Evolutionary conservation across 1,284 basidiomycete species (phyloP).

Genomic region (Pseudozyma thailandica): DNA sequence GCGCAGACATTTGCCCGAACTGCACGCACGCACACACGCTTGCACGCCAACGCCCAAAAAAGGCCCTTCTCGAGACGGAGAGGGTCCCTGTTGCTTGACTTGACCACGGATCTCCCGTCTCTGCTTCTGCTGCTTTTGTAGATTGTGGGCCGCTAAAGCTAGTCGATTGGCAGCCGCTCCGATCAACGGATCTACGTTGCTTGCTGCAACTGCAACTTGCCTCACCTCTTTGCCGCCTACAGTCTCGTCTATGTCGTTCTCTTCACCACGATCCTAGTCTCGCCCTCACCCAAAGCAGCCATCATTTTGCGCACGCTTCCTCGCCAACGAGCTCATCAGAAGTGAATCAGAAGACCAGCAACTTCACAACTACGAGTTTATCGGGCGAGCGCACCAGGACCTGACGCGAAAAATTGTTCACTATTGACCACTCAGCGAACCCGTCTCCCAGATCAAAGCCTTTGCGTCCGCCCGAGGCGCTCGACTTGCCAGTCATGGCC

Average conservation of each 20-base stretch:
- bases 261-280: neutral
- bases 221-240: constrained; percentile 1
- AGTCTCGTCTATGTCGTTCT: neutral
- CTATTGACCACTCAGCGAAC: too few relatives aligned
- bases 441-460: too few relatives aligned
- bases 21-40: neutral
- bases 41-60: neutral
- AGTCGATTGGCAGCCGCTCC: neutral
- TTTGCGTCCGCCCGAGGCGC: neutral
- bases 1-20: constrained; percentile 1
- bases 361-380: too few relatives aligned
- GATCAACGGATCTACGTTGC: constrained; percentile 11
- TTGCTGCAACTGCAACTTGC: neutral
- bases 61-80: too few relatives aligned
- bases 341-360: too few relatives aligned
- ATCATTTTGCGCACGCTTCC: neutral
- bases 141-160: neutral
- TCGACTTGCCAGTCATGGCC: constrained; percentile 18
- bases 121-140: constrained; percentile 1
- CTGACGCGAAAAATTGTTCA: too few relatives aligned
- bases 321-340: too few relatives aligned
- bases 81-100: constrained; percentile 1
- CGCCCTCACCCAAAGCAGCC: neutral
- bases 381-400: too few relatives aligned
- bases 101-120: neutral